phyloP scores from a whole-genome alignment of 805 yeast species.

The Ogataea paradorogensis region DNA sequence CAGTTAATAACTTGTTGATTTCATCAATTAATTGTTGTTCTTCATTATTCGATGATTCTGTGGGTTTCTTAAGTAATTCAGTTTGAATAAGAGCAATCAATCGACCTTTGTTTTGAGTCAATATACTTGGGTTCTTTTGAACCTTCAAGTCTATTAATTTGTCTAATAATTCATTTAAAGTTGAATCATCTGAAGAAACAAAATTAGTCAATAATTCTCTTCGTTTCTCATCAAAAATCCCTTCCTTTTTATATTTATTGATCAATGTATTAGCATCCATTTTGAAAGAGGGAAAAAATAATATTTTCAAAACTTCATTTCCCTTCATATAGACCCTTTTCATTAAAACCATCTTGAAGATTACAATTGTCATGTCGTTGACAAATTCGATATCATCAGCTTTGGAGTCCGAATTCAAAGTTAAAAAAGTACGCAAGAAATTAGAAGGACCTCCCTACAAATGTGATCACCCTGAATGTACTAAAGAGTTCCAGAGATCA shows the following conservation, averaged over 20 bases:
- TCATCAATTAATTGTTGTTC: constrained; percentile 17
- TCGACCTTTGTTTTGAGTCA: constrained; percentile 47
- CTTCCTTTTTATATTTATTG: constrained; percentile 44
- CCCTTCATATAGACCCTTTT: neutral
- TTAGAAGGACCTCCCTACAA: constrained; percentile 29
- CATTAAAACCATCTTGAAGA: neutral
- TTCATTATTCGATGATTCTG: constrained; percentile 11
- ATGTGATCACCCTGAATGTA: constrained; percentile 50
- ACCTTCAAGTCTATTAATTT: constrained; percentile 46
- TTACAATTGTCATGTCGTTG: neutral
- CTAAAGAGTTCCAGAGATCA: constrained; percentile 54
- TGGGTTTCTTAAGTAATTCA: constrained; percentile 36
- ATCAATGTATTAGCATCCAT: constrained; percentile 37
- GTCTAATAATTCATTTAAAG: constrained; percentile 11
- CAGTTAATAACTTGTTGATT: constrained; percentile 18
- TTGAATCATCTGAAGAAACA: constrained; percentile 22
- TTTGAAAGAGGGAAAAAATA: neutral
- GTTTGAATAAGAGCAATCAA: constrained; percentile 53
- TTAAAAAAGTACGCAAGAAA: constrained; percentile 14
- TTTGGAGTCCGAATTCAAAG: neutral
- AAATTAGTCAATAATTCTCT: constrained; percentile 42
- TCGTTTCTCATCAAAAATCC: constrained; percentile 47
- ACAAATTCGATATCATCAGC: neutral
- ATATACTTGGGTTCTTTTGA: constrained; percentile 44
- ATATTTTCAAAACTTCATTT: neutral